A percentile compares a stretch with the other conserved stretches of the same genome.
phyloP scores from a whole-genome alignment of 2,329 filamentous ascomycete genomes.

The Bisporella sp. region DNA sequence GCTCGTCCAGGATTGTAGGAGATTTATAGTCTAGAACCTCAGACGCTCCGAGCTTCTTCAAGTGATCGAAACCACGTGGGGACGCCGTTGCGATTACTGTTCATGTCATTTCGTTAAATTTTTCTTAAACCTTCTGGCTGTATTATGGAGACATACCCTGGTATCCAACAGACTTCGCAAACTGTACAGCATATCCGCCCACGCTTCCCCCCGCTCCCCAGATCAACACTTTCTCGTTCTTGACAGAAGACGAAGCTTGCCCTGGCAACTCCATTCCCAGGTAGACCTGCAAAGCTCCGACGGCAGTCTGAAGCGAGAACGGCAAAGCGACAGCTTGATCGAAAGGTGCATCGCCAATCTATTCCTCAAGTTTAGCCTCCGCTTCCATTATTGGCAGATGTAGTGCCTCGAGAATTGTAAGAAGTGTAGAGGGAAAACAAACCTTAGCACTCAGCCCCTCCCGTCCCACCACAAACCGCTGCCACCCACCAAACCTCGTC shows the following conservation, averaged over 20 bases:
- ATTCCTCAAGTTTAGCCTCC: no score
- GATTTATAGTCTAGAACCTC: background rate
- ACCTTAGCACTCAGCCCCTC: background rate
- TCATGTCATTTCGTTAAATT: background rate
- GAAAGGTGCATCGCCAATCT: background rate
- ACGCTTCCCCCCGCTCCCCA: background rate
- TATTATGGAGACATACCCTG: background rate
- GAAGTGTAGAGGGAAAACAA: background rate
- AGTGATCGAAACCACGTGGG: background rate
- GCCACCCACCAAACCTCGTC: background rate
- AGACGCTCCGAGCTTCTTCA: background rate
- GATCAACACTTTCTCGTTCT: background rate
- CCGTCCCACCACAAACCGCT: background rate
- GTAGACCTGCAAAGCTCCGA: background rate
- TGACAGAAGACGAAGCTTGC: background rate
- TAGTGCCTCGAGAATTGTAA: background rate
- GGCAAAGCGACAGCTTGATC: background rate
- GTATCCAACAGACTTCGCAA: background rate
- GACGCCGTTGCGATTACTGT: background rate
- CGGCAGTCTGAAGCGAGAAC: background rate
- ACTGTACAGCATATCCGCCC: background rate
- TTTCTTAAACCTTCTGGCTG: background rate
- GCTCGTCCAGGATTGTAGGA: background rate
- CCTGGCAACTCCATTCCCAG: background rate
- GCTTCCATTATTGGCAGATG: no score